Evolutionary conservation across 2,329 filamentous ascomycete genomes (phyloP).

Genomic region (Leptographium lundbergii): DNA sequence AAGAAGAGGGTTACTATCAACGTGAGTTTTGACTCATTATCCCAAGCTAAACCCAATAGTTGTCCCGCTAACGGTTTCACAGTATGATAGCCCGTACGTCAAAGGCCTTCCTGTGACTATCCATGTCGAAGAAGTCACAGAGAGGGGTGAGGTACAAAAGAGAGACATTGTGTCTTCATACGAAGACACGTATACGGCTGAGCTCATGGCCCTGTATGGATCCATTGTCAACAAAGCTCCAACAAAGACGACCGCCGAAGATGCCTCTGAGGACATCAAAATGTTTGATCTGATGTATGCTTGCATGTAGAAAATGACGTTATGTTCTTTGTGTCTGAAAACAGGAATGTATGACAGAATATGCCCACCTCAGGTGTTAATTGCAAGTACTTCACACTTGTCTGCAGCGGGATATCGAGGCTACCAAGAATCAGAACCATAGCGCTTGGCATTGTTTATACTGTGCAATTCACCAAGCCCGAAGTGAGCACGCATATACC

Average conservation of each 20-base stretch:
- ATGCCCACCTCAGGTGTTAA: not conserved
- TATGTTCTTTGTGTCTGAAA: not conserved
- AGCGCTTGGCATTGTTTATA: no score
- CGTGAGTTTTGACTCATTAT: not conserved
- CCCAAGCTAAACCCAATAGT: no score
- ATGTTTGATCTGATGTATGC: not conserved
- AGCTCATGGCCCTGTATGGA: conserved; percentile 14
- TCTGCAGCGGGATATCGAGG: no score
- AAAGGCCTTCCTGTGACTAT: conserved; percentile 36
- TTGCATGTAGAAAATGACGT: not conserved
- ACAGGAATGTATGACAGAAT: not conserved
- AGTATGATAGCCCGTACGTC: conserved; percentile 44
- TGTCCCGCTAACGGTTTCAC: conserved; percentile 19
- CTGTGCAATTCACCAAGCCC: no score
- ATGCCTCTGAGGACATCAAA: conserved; percentile 15
- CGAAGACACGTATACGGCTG: conserved; percentile 17
- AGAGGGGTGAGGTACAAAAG: conserved; percentile 19
- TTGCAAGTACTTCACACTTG: no score
- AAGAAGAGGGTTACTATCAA: conserved; percentile 34
- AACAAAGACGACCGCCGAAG: conserved; percentile 15
- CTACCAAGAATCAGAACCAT: no score
- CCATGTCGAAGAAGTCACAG: conserved; percentile 16
- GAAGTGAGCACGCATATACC: no score
- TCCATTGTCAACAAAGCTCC: conserved; percentile 11
- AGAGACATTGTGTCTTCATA: conserved; percentile 18